A percentile compares a stretch with the other conserved stretches of the same genome.
phyloP scores from a whole-genome alignment of 768 basidiomycete species.

The Dacryopinax spathularia region DNA sequence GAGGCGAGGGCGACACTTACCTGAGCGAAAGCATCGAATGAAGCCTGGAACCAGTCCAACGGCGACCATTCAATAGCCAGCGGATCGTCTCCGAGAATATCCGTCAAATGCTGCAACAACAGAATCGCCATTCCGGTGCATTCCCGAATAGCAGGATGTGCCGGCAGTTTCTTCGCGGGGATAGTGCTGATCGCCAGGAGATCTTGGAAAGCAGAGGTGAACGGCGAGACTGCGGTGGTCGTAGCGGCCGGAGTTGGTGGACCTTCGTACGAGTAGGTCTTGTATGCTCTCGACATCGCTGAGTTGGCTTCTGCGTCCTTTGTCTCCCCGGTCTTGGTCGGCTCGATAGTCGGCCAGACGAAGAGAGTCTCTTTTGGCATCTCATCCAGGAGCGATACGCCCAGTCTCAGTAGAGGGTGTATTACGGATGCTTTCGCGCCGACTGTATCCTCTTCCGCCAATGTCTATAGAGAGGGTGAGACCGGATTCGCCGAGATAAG shows the following conservation, averaged over 20 bases:
- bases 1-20: conserved; percentile 28
- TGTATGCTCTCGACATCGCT: not conserved
- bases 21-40: conserved; percentile 41
- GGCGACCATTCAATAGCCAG: conserved; percentile 45
- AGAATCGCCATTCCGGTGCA: conserved; percentile 39
- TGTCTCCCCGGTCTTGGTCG: not conserved
- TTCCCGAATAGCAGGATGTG: conserved; percentile 28
- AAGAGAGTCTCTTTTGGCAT: not conserved
- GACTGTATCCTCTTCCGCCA: not conserved
- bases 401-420: not conserved
- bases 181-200: conserved; percentile 34
- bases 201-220: conserved; percentile 44
- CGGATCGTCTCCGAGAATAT: conserved; percentile 26
- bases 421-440: not conserved
- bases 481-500: not conserved
- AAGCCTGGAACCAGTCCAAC: conserved; percentile 41
- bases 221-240: conserved; percentile 25
- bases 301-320: not conserved
- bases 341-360: not conserved
- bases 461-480: not conserved
- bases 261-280: not conserved
- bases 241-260: not conserved
- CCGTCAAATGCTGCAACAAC: conserved; percentile 38
- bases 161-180: conserved; percentile 24
- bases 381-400: not conserved